A percentile compares a stretch with the other conserved stretches of the same genome.
These are phyloP conservation scores for Aspergillus hancockii DNA, from an alignment of 495 filamentous ascomycete genomes.

Conservation along the genomic window DNA sequence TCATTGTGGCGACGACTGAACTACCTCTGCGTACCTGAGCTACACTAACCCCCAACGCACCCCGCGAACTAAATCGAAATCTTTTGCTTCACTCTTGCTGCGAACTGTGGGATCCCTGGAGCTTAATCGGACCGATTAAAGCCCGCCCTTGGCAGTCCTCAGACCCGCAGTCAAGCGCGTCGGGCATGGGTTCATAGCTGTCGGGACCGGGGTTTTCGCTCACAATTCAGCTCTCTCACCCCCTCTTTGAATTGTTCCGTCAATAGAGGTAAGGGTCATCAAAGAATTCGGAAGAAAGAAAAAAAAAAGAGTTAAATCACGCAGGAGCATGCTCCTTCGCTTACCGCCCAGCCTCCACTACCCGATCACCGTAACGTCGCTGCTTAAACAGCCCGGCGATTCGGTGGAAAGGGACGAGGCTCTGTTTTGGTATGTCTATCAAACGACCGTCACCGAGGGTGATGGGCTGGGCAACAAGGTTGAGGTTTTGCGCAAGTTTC, in stretches of 20 bases:
- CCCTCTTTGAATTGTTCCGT: conserved; percentile 1
- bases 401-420: conserved; percentile 71
- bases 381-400: conserved; percentile 76
- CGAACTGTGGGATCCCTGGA: background rate
- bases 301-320: conserved; percentile 7
- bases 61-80: background rate
- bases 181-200: conserved; percentile 39
- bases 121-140: background rate
- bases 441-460: conserved; percentile 72
- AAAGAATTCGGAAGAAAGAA: conserved; percentile 14
- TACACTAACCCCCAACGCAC: background rate
- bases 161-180: conserved; percentile 7
- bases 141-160: conserved; percentile 1
- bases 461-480: conserved; percentile 65
- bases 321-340: conserved; percentile 51
- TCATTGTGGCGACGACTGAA: conserved; percentile 2
- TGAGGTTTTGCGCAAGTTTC: conserved; percentile 69
- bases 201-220: conserved; percentile 15
- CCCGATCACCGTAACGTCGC: conserved; percentile 88
- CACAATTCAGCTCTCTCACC: conserved; percentile 23
- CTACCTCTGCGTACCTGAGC: background rate
- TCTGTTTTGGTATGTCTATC: conserved; percentile 83
- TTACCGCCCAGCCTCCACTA: conserved; percentile 70
- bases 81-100: background rate
- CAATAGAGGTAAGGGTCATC: conserved; percentile 18